Conservation (phyloP, 2,329 filamentous ascomycete genomes). For the Magnaporthiopsis rhizophila region DNA sequence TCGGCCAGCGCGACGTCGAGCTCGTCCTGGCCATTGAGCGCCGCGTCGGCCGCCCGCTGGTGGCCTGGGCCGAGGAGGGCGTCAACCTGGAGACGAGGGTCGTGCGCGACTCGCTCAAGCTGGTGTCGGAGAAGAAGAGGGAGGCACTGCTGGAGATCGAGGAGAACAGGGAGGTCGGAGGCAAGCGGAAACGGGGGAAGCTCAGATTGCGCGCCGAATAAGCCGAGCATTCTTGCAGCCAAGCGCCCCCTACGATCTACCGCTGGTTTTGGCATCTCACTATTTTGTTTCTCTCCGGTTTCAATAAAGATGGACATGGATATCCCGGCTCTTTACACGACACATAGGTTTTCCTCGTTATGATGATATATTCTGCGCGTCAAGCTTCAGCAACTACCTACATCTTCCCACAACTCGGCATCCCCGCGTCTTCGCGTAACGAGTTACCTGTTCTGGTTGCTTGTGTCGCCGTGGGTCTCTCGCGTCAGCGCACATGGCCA, state of each 20-base stretch:
- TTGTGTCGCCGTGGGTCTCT: neutral
- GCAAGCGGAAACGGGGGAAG: constrained; percentile 64
- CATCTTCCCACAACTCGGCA: neutral
- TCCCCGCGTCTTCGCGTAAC: neutral
- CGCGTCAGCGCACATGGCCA: neutral
- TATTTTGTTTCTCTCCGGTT: too few species aligned
- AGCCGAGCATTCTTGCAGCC: neutral
- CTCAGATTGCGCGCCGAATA: constrained; percentile 38
- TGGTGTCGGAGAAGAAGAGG: constrained; percentile 91
- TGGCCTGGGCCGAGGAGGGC: constrained; percentile 77
- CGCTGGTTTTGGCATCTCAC: too few species aligned
- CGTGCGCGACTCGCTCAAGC: constrained; percentile 73
- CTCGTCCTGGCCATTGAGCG: constrained; percentile 85
- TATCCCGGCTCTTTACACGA: too few species aligned
- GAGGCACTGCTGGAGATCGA: constrained; percentile 88
- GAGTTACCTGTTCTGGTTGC: neutral
- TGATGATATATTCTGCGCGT: too few species aligned
- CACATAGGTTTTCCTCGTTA: too few species aligned
- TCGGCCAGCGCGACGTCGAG: constrained; percentile 88
- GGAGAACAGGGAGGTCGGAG: constrained; percentile 81
- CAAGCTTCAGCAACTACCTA: neutral
- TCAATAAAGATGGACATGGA: too few species aligned
- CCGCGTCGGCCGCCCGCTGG: constrained; percentile 73
- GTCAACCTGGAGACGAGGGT: constrained; percentile 93
- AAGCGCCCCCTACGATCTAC: neutral